These are phyloP conservation scores for Monsonia emarginata DNA, from an alignment of 441 rosid species.

Conservation along the genomic window DNA sequence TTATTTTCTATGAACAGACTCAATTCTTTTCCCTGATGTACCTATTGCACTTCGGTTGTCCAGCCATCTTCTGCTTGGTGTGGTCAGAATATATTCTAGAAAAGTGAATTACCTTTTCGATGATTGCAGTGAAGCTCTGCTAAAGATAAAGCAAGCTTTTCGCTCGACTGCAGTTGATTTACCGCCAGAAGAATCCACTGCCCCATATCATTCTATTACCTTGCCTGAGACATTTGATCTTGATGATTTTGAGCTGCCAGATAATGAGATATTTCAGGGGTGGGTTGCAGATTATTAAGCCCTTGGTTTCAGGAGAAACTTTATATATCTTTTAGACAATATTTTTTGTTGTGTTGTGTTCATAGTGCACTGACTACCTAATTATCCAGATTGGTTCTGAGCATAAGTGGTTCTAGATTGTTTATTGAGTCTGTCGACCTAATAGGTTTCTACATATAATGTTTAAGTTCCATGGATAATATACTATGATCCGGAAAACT, in stretches of 20 bases:
- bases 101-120: conserved; percentile 99
- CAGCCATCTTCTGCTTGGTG: conserved; percentile 98
- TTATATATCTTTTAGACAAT: neutral
- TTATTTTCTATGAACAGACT: conserved; percentile 44
- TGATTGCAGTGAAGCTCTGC: conserved; percentile 99
- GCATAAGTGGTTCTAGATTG: neutral
- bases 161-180: conserved; percentile 97
- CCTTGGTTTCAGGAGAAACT: conserved; percentile 6
- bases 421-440: neutral
- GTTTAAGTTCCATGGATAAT: neutral
- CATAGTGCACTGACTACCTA: neutral
- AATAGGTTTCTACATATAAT: neutral
- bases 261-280: conserved; percentile 90
- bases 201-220: conserved; percentile 96
- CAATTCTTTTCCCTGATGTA: conserved; percentile 92
- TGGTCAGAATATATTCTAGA: conserved; percentile 94
- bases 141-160: conserved; percentile 95
- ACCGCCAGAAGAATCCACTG: conserved; percentile 97
- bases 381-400: neutral
- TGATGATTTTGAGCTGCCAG: conserved; percentile 99
- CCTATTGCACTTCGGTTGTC: conserved; percentile 94
- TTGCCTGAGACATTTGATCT: conserved; percentile 99
- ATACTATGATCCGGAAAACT: neutral
- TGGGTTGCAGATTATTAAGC: conserved; percentile 33
- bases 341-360: neutral